phyloP scores from a whole-genome alignment of 371 early-diverging fungal species.

The Mucor mucedo region DNA sequence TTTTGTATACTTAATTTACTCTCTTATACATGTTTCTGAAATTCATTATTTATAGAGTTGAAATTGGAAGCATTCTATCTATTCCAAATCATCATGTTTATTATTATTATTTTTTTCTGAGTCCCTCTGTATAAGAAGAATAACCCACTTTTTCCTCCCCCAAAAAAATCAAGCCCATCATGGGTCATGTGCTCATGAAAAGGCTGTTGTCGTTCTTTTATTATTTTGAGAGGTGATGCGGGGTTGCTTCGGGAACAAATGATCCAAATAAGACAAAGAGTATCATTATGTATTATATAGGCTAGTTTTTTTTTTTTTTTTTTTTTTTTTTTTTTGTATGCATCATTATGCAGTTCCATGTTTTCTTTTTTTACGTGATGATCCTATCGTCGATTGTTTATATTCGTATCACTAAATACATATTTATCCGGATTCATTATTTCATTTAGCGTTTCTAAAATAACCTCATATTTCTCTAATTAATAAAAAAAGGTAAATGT shows the following conservation, averaged over 20 bases:
- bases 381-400: neutral
- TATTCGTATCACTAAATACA: neutral
- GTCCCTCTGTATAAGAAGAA: too few relatives aligned
- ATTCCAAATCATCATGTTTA: neutral
- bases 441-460: too few relatives aligned
- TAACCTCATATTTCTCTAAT: neutral
- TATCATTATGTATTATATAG: conserved; percentile 1
- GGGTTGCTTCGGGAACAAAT: conserved; percentile 3
- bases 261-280: neutral
- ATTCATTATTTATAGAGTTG: neutral
- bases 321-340: conserved; percentile 3
- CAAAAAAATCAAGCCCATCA: neutral
- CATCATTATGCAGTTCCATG: neutral
- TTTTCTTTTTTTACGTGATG: conserved; percentile 2
- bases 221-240: conserved; percentile 2
- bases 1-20: neutral
- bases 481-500: neutral
- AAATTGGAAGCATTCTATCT: neutral
- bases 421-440: neutral
- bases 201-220: neutral
- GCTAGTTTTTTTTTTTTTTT: conserved; percentile 9
- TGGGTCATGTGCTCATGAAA: neutral
- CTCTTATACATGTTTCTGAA: neutral
- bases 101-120: too few relatives aligned
- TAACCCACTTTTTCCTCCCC: too few relatives aligned